phyloP scores from a whole-genome alignment of 345 rosid genomes.

The Brassica incana region DNA sequence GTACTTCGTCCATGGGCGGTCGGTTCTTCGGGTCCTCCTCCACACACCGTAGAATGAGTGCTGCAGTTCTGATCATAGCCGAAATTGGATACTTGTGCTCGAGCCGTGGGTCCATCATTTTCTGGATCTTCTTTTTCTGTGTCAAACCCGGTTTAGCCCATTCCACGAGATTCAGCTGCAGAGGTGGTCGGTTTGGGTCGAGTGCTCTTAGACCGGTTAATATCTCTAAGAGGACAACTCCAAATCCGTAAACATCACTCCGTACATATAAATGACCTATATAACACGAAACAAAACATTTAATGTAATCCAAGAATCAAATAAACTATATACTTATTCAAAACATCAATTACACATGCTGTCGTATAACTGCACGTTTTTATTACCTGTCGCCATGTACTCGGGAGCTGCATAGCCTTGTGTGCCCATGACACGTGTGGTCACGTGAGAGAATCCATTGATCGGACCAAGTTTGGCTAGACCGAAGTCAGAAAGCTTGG shows the following conservation, averaged over 20 bases:
- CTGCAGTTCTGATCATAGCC: constrained; percentile 51
- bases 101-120: constrained; percentile 70
- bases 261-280: constrained; percentile 77
- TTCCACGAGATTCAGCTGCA: constrained; percentile 53
- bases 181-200: constrained; percentile 55
- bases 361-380: not conserved
- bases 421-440: constrained; percentile 77
- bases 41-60: constrained; percentile 52
- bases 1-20: constrained; percentile 71
- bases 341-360: not conserved
- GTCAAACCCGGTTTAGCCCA: constrained; percentile 57
- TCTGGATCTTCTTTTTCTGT: constrained; percentile 54
- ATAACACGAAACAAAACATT: not conserved
- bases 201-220: constrained; percentile 66
- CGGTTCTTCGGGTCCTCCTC: constrained; percentile 64
- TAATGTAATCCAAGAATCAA: not conserved
- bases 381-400: constrained; percentile 70
- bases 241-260: constrained; percentile 90
- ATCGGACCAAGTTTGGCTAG: constrained; percentile 73
- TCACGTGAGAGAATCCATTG: constrained; percentile 65
- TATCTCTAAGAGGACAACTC: constrained; percentile 74
- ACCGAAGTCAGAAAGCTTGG: constrained; percentile 89
- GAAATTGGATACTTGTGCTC: constrained; percentile 51
- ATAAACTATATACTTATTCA: not conserved
- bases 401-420: constrained; percentile 91